Evolutionary conservation across 306 rosid species (phyloP).

Genomic region (Benincasa hispida): DNA sequence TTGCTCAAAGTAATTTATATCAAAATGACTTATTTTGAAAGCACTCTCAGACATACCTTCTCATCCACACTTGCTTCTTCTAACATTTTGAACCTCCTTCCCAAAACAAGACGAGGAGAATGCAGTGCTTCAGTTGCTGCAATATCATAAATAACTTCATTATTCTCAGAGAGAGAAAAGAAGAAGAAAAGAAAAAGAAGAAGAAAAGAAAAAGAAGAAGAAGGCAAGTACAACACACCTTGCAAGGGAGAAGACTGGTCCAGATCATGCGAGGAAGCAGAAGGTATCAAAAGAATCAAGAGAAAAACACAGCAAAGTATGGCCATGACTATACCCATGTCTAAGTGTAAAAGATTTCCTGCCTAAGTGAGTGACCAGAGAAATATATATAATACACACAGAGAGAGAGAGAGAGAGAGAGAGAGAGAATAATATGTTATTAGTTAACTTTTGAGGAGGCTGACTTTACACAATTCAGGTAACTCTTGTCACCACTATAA

Average conservation of each 20-base stretch:
- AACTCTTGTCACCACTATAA: conserved; percentile 5
- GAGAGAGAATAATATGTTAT: neutral
- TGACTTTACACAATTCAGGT: neutral
- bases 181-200: too few relatives aligned
- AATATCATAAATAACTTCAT: neutral
- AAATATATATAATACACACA: conserved; percentile 7
- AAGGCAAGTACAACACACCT: neutral
- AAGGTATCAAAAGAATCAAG: neutral
- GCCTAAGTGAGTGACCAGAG: neutral
- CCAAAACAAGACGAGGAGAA: neutral
- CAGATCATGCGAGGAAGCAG: neutral
- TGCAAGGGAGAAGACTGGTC: neutral
- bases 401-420: neutral
- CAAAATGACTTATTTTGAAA: neutral
- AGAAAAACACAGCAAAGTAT: neutral
- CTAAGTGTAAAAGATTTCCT: neutral
- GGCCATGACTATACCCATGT: neutral
- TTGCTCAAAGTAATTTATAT: neutral
- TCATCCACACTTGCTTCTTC: neutral
- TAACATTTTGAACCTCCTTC: neutral
- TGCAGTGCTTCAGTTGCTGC: neutral
- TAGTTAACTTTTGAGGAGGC: neutral
- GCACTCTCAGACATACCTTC: neutral
- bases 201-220: neutral
- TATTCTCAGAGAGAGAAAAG: neutral